Conservation (phyloP, 495 filamentous ascomycete genomes). For the Aspergillus ostianus region DNA sequence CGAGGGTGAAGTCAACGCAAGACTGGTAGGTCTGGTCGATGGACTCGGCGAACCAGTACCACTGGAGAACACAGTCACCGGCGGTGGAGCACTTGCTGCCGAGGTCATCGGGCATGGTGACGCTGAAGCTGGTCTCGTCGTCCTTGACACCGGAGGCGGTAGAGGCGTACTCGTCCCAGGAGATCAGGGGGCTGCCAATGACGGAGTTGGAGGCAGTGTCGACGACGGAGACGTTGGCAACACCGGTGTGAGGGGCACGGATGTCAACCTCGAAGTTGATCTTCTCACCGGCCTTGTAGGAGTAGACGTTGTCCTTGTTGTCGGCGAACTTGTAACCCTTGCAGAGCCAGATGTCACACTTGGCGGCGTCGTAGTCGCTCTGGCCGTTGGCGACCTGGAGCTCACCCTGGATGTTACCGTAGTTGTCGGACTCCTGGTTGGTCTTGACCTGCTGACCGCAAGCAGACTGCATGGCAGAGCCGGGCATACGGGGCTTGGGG, state of each 20-base stretch:
- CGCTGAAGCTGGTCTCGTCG: constrained; percentile 60
- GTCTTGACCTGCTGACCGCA: constrained; percentile 62
- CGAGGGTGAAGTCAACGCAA: constrained; percentile 67
- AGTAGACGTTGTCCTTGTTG: constrained; percentile 64
- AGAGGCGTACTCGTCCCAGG: constrained; percentile 57
- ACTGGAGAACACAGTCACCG: constrained; percentile 68
- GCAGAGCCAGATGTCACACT: constrained; percentile 69
- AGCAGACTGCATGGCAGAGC: constrained; percentile 54
- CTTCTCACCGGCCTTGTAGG: constrained; percentile 57
- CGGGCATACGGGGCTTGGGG: constrained; percentile 59
- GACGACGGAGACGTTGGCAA: constrained; percentile 69
- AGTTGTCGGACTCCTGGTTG: constrained; percentile 62
- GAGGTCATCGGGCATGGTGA: constrained; percentile 62
- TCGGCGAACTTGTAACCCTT: constrained; percentile 70
- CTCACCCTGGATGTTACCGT: constrained; percentile 66
- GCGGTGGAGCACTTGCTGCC: constrained; percentile 54
- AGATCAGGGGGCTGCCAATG: constrained; percentile 54
- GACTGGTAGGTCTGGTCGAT: constrained; percentile 73
- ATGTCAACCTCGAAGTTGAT: constrained; percentile 60
- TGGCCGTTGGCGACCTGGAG: constrained; percentile 56
- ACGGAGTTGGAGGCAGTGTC: constrained; percentile 59
- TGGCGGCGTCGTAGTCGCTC: constrained; percentile 54
- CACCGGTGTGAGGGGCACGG: constrained; percentile 61
- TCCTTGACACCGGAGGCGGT: constrained; percentile 46
- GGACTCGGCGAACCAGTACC: constrained; percentile 65